A percentile compares a stretch with the other conserved stretches of the same genome.
Conservation (phyloP, 2,329 filamentous ascomycete species). For the Pseudocercospora musae region DNA sequence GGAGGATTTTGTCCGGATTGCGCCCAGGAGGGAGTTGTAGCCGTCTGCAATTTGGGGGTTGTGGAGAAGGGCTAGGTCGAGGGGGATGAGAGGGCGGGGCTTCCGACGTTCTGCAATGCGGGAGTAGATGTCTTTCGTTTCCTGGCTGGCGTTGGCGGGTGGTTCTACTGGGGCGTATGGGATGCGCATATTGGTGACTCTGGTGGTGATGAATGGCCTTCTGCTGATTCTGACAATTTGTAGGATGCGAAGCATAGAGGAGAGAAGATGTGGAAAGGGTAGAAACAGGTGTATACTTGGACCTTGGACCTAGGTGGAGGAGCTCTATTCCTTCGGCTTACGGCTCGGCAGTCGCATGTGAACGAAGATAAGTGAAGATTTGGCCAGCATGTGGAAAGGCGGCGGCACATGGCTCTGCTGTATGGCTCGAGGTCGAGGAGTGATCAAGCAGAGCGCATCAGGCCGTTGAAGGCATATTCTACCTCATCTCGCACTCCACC, state of each 20-base stretch:
- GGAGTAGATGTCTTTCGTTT: conserved; percentile 51
- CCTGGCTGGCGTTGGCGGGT: conserved; percentile 50
- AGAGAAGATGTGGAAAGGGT: not conserved
- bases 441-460: not conserved
- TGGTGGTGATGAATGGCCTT: not conserved
- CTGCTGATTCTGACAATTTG: not conserved
- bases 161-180: conserved; percentile 60
- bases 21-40: conserved; percentile 67
- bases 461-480: not conserved
- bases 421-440: not conserved
- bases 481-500: not conserved
- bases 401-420: not conserved
- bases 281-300: not conserved
- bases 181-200: conserved; percentile 56
- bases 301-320: conserved; percentile 6
- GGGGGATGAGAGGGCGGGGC: conserved; percentile 66
- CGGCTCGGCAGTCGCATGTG: conserved; percentile 12
- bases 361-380: not conserved
- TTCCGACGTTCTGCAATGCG: conserved; percentile 64
- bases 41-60: conserved; percentile 71
- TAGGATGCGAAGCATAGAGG: not conserved
- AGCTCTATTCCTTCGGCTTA: conserved; percentile 19
- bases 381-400: not conserved
- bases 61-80: conserved; percentile 76
- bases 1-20: conserved; percentile 36